phyloP scores from a whole-genome alignment of 1,284 basidiomycete species.

The Sanghuangporus sanghuang region DNA sequence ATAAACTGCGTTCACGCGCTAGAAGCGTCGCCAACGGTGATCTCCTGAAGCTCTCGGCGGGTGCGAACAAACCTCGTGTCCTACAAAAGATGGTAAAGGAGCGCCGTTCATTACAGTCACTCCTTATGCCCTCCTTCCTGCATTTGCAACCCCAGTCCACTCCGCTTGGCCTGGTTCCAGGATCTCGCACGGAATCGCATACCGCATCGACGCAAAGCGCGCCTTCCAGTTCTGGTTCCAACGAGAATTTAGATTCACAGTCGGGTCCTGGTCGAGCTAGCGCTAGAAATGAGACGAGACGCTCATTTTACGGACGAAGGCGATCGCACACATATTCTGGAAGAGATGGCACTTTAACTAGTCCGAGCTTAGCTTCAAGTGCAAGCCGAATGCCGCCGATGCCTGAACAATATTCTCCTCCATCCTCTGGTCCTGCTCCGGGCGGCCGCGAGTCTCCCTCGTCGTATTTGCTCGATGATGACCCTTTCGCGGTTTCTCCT shows the following conservation, averaged over 20 bases:
- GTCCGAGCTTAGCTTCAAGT: not conserved
- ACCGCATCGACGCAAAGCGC: not conserved
- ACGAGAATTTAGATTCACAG: not conserved
- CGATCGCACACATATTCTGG: slow-evolving; percentile 13
- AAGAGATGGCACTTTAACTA: not conserved
- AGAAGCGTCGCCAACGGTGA: not conserved
- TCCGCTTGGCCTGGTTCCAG: not conserved
- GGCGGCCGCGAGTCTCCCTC: slow-evolving; percentile 13
- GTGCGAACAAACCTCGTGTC: not conserved
- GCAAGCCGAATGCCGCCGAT: not conserved
- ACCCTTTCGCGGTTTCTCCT: slow-evolving; percentile 12
- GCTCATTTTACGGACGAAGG: slow-evolving; percentile 3
- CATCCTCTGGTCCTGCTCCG: not conserved
- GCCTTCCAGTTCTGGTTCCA: not conserved
- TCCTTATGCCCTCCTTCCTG: slow-evolving; percentile 14
- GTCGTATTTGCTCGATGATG: slow-evolving; percentile 14
- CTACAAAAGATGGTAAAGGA: slow-evolving; percentile 13
- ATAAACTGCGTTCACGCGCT: not conserved
- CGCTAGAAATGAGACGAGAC: not conserved
- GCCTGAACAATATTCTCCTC: not conserved
- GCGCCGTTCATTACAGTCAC: slow-evolving; percentile 12
- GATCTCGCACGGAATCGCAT: not conserved
- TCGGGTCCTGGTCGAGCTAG: not conserved
- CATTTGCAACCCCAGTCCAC: slow-evolving; percentile 7
- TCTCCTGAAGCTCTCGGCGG: not conserved